A percentile compares a stretch with the other conserved stretches of the same genome.
Evolutionary conservation across 495 filamentous ascomycete genomes (phyloP).

Genomic region (Xylona heveae): DNA sequence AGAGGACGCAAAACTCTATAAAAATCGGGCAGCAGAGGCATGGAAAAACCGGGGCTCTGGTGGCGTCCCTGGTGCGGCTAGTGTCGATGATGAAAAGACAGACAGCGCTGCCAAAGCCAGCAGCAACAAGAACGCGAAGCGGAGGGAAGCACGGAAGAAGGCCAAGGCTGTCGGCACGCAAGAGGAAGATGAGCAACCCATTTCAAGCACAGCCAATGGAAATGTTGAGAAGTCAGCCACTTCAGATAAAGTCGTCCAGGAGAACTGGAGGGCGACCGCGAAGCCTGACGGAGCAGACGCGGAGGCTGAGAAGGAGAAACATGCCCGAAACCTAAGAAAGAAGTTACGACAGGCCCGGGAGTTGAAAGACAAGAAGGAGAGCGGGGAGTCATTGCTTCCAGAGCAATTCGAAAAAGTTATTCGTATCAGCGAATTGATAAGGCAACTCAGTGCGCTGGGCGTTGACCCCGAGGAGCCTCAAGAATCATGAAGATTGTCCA

Average conservation of each 20-base stretch:
- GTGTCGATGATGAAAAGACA: conserved; percentile 27
- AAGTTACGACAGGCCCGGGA: conserved; percentile 88
- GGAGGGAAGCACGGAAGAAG: conserved; percentile 73
- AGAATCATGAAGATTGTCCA: too few species aligned
- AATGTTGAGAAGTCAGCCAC: conserved; percentile 7
- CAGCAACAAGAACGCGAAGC: conserved; percentile 84
- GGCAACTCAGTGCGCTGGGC: conserved; percentile 70
- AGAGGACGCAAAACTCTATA: conserved; percentile 92
- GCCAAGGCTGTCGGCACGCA: conserved; percentile 33
- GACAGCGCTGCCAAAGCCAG: conserved; percentile 21
- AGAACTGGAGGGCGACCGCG: too few species aligned
- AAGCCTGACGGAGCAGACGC: conserved; percentile 23
- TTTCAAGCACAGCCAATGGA: conserved; percentile 11
- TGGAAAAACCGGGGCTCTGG: conserved; percentile 64
- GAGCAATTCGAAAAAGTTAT: conserved; percentile 97
- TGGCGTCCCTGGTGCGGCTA: conserved; percentile 64
- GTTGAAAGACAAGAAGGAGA: conserved; percentile 74
- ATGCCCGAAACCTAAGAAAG: conserved; percentile 83
- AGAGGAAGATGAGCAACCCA: conserved; percentile 11
- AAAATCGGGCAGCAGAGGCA: conserved; percentile 69
- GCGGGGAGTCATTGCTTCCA: conserved; percentile 59
- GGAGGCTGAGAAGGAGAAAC: conserved; percentile 74
- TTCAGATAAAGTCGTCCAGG: too few species aligned
- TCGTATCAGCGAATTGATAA: conserved; percentile 81
- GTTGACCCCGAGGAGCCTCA: conserved; percentile 58